These are phyloP conservation scores for Trifolium repens DNA, from an alignment of 306 rosid species.

Conservation along the genomic window DNA sequence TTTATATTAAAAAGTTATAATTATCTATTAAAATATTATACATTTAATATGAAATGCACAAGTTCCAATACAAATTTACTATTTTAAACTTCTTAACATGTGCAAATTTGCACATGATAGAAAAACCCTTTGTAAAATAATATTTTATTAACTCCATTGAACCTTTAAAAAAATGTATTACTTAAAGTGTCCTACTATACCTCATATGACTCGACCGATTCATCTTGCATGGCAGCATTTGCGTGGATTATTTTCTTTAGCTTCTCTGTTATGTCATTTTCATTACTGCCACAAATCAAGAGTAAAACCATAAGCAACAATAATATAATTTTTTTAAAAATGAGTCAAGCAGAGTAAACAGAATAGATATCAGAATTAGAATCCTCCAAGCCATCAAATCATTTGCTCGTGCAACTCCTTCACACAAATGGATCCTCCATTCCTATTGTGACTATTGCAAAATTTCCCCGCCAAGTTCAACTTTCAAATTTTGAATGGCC, in stretches of 20 bases:
- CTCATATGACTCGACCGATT: slow-evolving; percentile 59
- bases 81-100: too few species aligned
- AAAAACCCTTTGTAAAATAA: neutral
- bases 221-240: slow-evolving; percentile 63
- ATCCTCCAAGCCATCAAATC: slow-evolving; percentile 1
- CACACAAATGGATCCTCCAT: slow-evolving; percentile 3
- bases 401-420: slow-evolving; percentile 5
- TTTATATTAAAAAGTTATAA: too few species aligned
- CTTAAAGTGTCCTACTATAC: slow-evolving; percentile 52
- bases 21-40: too few species aligned
- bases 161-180: slow-evolving; percentile 25
- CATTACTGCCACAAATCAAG: slow-evolving; percentile 70
- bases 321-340: slow-evolving; percentile 12
- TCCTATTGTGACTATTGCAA: neutral
- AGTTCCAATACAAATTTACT: too few species aligned
- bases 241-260: slow-evolving; percentile 67
- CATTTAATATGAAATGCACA: too few species aligned
- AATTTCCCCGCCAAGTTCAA: neutral
- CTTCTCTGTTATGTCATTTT: slow-evolving; percentile 91
- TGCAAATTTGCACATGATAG: too few species aligned
- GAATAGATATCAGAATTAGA: slow-evolving; percentile 6
- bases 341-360: slow-evolving; percentile 23
- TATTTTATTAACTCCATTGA: slow-evolving; percentile 19
- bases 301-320: slow-evolving; percentile 30
- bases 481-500: neutral